Conservation (phyloP, 179 eudicot species). For the Spergularia azorica region DNA sequence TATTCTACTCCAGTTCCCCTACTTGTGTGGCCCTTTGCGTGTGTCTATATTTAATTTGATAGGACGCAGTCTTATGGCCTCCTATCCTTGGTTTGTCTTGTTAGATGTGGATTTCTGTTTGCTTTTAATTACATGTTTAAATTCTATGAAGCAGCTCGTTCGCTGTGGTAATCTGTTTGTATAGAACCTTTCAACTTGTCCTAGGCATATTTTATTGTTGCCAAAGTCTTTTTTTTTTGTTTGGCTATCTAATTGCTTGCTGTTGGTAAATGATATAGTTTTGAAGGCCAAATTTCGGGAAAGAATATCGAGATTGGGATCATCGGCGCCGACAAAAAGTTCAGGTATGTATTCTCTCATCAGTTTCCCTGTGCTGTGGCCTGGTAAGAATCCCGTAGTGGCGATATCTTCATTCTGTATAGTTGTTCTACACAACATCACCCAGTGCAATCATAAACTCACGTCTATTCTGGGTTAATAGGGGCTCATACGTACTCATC, state of each 20-base stretch:
- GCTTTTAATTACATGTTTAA: neutral
- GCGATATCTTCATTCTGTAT: neutral
- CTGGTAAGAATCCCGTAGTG: neutral
- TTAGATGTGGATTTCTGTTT: too few species aligned
- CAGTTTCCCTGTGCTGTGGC: neutral
- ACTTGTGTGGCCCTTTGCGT: too few species aligned
- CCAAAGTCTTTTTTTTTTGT: neutral
- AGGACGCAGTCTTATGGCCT: too few species aligned
- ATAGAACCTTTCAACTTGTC: neutral
- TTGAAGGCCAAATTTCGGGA: conserved; percentile 92
- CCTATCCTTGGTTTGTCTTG: too few species aligned
- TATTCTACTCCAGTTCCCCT: too few species aligned
- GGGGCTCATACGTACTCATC: too few species aligned
- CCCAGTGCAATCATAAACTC: neutral
- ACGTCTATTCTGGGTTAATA: too few species aligned
- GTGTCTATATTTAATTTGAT: too few species aligned
- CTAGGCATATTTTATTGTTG: neutral
- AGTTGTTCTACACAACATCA: neutral
- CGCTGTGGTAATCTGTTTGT: neutral
- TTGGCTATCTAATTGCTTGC: neutral
- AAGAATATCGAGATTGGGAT: conserved; percentile 96
- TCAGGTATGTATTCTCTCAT: conserved; percentile 52
- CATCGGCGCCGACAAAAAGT: conserved; percentile 71
- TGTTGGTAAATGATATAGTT: conserved; percentile 40
- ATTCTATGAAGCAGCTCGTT: neutral